Percentiles rank a stretch among this genome's conserved stretches.
Evolutionary conservation across 2,329 filamentous ascomycete genomes (phyloP).

Genomic region (Aspergillus pseudoviridinutans): DNA sequence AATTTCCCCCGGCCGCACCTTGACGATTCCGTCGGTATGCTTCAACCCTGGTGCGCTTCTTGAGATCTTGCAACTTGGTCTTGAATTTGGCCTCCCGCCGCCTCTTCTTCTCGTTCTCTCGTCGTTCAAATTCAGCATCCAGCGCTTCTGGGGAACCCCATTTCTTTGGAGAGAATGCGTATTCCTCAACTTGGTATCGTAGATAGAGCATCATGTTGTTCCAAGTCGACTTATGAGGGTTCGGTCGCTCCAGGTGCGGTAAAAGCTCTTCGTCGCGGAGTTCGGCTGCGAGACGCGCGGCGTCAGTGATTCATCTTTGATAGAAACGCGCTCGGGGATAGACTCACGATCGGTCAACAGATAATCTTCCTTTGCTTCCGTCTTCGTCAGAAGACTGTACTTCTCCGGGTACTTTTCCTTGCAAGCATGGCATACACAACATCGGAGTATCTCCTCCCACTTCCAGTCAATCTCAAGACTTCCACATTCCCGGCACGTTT

Average conservation of each 20-base stretch:
- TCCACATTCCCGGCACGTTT: slow-evolving; percentile 78
- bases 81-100: slow-evolving; percentile 91
- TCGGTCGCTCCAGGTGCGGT: slow-evolving; percentile 82
- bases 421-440: slow-evolving; percentile 73
- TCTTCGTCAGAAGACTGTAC: slow-evolving; percentile 94
- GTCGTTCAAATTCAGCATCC: slow-evolving; percentile 80
- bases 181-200: slow-evolving; percentile 89
- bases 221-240: slow-evolving; percentile 94
- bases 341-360: slow-evolving; percentile 80
- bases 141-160: slow-evolving; percentile 85
- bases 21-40: slow-evolving; percentile 72
- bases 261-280: slow-evolving; percentile 83
- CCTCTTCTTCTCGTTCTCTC: slow-evolving; percentile 74
- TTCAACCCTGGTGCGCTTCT: slow-evolving; percentile 89
- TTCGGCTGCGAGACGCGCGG: slow-evolving; percentile 57
- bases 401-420: slow-evolving; percentile 89
- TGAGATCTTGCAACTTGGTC: slow-evolving; percentile 80
- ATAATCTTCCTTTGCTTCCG: slow-evolving; percentile 93
- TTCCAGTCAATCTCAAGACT: slow-evolving; percentile 89
- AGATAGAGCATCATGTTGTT: slow-evolving; percentile 99
- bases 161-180: slow-evolving; percentile 75
- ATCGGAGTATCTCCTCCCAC: slow-evolving; percentile 80
- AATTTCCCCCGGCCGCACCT: slow-evolving; percentile 48
- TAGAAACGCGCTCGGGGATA: not conserved
- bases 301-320: slow-evolving; percentile 2